Percentiles rank a stretch among this genome's conserved stretches.
Evolutionary conservation across 208 protist species (phyloP).

Genomic region (Acanthamoeba castellanii): DNA sequence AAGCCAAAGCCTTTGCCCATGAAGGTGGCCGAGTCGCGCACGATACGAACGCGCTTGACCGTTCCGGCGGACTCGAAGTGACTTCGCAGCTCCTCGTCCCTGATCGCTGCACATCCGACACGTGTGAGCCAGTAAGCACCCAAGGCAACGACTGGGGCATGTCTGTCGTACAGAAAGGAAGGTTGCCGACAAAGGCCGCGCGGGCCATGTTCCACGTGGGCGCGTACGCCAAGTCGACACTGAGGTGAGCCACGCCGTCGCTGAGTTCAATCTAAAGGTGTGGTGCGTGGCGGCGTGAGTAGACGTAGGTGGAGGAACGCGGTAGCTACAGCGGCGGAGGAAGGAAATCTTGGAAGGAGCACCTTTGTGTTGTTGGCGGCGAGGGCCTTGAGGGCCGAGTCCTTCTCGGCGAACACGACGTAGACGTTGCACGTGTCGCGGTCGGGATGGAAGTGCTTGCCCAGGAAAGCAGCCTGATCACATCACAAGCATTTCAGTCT

Average conservation of each 20-base stretch:
- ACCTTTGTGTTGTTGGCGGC: slow-evolving; percentile 51
- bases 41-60: slow-evolving; percentile 73
- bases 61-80: slow-evolving; percentile 75
- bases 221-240: slow-evolving; percentile 51
- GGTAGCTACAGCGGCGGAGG: neutral
- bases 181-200: slow-evolving; percentile 77
- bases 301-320: neutral
- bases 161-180: slow-evolving; percentile 76
- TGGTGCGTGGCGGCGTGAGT: neutral
- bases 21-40: slow-evolving; percentile 74
- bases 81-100: slow-evolving; percentile 78
- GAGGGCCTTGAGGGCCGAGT: slow-evolving; percentile 48
- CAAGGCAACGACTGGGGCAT: neutral
- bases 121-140: neutral
- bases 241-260: slow-evolving; percentile 33
- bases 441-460: slow-evolving; percentile 75
- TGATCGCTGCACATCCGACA: slow-evolving; percentile 37
- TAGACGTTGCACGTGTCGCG: slow-evolving; percentile 81
- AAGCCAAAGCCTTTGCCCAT: slow-evolving; percentile 83
- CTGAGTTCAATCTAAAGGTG: neutral
- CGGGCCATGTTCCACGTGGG: slow-evolving; percentile 73
- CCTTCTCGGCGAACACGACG: slow-evolving; percentile 61
- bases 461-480: slow-evolving; percentile 69
- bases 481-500: neutral
- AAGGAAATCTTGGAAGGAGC: slow-evolving; percentile 47